Conservation (phyloP, 352 stramenopile species). For the Aphanomyces astaci region DNA sequence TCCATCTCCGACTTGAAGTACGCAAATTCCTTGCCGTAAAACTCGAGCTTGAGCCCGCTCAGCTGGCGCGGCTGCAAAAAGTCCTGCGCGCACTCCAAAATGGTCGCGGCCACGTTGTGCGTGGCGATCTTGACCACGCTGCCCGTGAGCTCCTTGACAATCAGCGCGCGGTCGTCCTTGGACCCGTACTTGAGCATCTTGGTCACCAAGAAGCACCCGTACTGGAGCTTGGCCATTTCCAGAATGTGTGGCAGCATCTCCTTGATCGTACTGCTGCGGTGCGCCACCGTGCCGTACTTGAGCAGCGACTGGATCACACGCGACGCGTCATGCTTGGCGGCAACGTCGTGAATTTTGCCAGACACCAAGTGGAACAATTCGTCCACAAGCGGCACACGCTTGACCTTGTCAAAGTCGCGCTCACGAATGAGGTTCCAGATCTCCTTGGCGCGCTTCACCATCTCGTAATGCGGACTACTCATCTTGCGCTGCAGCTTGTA, state of each 20-base stretch:
- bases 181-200: conserved; percentile 95
- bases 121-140: conserved; percentile 89
- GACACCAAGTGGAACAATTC: conserved; percentile 89
- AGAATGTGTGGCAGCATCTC: conserved; percentile 90
- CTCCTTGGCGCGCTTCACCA: conserved; percentile 89
- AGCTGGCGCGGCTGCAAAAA: conserved; percentile 81
- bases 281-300: conserved; percentile 86
- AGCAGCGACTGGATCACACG: conserved; percentile 93
- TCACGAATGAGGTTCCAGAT: conserved; percentile 94
- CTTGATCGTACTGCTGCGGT: conserved; percentile 79
- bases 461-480: conserved; percentile 89
- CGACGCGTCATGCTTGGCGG: conserved; percentile 93
- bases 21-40: conserved; percentile 84
- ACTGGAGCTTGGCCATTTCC: conserved; percentile 93
- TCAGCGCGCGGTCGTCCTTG: conserved; percentile 60
- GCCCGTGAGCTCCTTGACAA: conserved; percentile 89
- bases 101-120: conserved; percentile 90
- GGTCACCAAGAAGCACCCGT: conserved; percentile 94
- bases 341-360: conserved; percentile 91
- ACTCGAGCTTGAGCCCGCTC: conserved; percentile 79
- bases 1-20: conserved; percentile 65
- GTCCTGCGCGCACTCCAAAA: conserved; percentile 88
- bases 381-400: conserved; percentile 78
- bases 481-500: conserved; percentile 92
- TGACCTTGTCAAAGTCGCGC: conserved; percentile 69